Evolutionary conservation across 2,329 filamentous ascomycete species (phyloP).

Genomic region (Scorias spongiosa): DNA sequence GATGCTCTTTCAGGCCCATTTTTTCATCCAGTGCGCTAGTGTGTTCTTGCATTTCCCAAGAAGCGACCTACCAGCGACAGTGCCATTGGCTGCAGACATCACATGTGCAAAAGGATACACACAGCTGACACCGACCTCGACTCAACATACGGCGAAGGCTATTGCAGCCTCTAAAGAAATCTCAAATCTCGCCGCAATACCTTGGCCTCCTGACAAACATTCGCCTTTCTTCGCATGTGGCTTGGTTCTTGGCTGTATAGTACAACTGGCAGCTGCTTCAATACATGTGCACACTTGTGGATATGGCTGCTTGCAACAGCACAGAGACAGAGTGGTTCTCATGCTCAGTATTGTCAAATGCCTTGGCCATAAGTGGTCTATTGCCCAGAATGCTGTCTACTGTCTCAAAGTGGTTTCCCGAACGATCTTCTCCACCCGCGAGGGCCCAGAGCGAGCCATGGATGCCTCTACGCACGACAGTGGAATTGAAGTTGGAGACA

Average conservation of each 20-base stretch:
- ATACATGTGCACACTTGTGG: constrained; percentile 25
- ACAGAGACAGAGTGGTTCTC: constrained; percentile 53
- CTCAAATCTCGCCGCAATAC: constrained; percentile 58
- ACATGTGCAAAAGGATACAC: constrained; percentile 29
- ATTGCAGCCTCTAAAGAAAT: constrained; percentile 66
- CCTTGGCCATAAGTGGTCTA: constrained; percentile 55
- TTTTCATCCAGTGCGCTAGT: constrained; percentile 50
- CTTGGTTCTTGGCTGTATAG: constrained; percentile 62
- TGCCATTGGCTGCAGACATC: constrained; percentile 35
- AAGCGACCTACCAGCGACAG: constrained; percentile 53
- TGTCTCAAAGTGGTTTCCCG: constrained; percentile 61
- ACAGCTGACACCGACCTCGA: constrained; percentile 34
- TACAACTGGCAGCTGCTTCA: constrained; percentile 69
- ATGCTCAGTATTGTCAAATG: constrained; percentile 61
- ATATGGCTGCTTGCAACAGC: constrained; percentile 49
- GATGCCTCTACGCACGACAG: not conserved
- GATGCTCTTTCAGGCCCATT: constrained; percentile 81
- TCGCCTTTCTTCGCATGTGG: constrained; percentile 76
- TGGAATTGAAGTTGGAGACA: not conserved
- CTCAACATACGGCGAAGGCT: constrained; percentile 57
- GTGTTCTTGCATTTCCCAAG: constrained; percentile 69
- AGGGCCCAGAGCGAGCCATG: not conserved
- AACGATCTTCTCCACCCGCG: constrained; percentile 35
- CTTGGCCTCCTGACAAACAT: constrained; percentile 55
- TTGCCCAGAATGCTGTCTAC: constrained; percentile 51